Evolutionary conservation across 2,329 filamentous ascomycete genomes (phyloP), one percentile per base, ranked within the genome.

Genomic region (Penicillium sp.): DNA sequence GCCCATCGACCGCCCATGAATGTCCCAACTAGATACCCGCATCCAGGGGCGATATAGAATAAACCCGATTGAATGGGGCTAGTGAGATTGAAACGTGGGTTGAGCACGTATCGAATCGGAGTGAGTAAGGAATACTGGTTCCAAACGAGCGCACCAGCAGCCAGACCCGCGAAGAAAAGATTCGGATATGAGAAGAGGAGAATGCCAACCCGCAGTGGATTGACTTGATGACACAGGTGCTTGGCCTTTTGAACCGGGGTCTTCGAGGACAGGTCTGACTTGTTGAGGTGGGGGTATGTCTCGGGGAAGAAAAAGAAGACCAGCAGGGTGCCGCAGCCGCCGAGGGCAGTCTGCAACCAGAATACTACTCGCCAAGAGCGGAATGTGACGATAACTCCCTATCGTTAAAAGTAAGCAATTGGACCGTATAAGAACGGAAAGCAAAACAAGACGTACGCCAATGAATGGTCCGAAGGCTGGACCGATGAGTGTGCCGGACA

Each of bases 371-470:
- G 83, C 91, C 91, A 94, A 2, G 82, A 84, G 6, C 83, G 81
- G 74, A 87, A 92, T 0, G 89, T 93, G 16, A 93, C 89, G 54
- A 94, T 91, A 48, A 92, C 87, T 26, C 90, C 91, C 57, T 90
- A 86, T 7, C 89, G 28, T 43, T 10, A 10, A 75, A 65, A 88
- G 10, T 49, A 16, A 62, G 0, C 86, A 7, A 49, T 55, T 35
- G 51, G 16, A 26, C 10, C 0, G 6, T 35, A 14, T 37, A 3
- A 33, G 28, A 16, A 33, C 19, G 26, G 52, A 43, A 3, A 28
- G 19, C 16, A 28, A 25, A 26, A n/a, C 19, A 26, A 26, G 22
- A 67, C 70, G n/a, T 71, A 76, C 75, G 2, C 73, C 75, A 26
- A 76, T 55, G 48, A 76, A 76, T 13, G 75, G 75, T 1, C 90